These are phyloP conservation scores for Aurantiochytrium sp. DNA, from an alignment of 108 stramenopile species.

Conservation along the genomic window DNA sequence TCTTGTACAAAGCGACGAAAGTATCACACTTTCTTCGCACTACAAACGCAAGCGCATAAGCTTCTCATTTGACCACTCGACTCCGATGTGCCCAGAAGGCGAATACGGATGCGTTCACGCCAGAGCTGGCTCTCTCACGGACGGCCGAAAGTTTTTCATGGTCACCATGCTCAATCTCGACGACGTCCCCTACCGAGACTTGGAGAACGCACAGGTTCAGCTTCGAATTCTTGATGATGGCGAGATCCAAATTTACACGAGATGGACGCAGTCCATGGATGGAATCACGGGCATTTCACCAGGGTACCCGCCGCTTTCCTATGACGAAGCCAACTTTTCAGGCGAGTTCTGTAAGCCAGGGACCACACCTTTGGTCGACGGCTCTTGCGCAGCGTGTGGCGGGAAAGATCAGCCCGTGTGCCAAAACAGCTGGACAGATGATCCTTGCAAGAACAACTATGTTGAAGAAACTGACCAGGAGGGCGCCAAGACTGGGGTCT, in stretches of 20 bases:
- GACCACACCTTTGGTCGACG: background rate
- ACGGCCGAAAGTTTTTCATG: too few species aligned
- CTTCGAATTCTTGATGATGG: background rate
- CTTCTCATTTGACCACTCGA: background rate
- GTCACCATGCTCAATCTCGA: too few species aligned
- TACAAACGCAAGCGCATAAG: background rate
- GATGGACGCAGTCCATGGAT: background rate
- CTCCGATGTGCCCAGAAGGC: background rate
- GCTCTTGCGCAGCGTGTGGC: background rate
- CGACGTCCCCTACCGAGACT: background rate
- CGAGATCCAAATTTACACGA: background rate
- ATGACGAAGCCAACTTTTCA: background rate
- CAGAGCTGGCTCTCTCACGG: too few species aligned
- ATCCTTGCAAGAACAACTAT: background rate
- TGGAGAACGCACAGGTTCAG: background rate
- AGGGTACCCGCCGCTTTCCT: background rate
- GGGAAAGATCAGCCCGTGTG: background rate
- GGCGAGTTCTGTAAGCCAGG: background rate
- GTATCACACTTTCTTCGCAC: background rate
- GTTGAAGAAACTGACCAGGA: background rate
- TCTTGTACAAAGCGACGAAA: background rate
- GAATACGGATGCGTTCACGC: background rate
- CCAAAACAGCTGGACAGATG: background rate
- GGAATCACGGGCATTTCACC: background rate
- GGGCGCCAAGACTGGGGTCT: background rate